Base-by-base conservation (phyloP, 306 rosid genomes). In the Heteromeles arbutifolia region DNA sequence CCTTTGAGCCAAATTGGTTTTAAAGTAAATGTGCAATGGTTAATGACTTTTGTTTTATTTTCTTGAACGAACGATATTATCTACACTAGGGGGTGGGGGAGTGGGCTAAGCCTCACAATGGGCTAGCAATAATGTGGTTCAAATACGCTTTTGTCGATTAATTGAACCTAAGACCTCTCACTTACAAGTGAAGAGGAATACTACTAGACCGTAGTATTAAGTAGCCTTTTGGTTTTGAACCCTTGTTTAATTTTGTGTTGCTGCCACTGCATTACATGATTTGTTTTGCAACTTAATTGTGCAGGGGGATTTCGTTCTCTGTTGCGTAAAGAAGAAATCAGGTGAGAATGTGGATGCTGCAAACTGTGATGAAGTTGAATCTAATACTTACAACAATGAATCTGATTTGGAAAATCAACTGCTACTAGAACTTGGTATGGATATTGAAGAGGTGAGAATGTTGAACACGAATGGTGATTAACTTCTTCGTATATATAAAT, bases 231-330 rank as follows among this genome's bases (percentile, higher is more conserved):
- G 9, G 18, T 62, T 15, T 28, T 0, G 67, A 25, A 62, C 37
- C 17, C 4, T 28, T 5, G 8, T 28, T 62, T 62, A 26, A 21
- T 32, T 65, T 61, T 26, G 37, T 11, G 8, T 25, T 62, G 34
- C 39, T 32, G 44, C 45, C 32, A 25, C 66, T 19, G 19, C 69
- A 62, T 32, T 65, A 9, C 45, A 8, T 19, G 10, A 65, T 19
- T 44, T 48, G 5, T 29, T 19, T 65, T 65, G 45, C 69, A 65
- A 65, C 50, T 72, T 63, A 70, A 64, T 76, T 74, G 26, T 79
- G 78, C 75, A 89, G 98, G 73, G 65, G 56, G 34, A 77, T 44
- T 85, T 82, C 70, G 92, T 88, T 69, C 21, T 93, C 39, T 79
- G 89, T 69, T 85, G 83, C 29, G 39, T 93, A 73, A 87, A 32